phyloP scores from a whole-genome alignment of 257 asterid genomes.

The Rauvolfia tetraphylla region DNA sequence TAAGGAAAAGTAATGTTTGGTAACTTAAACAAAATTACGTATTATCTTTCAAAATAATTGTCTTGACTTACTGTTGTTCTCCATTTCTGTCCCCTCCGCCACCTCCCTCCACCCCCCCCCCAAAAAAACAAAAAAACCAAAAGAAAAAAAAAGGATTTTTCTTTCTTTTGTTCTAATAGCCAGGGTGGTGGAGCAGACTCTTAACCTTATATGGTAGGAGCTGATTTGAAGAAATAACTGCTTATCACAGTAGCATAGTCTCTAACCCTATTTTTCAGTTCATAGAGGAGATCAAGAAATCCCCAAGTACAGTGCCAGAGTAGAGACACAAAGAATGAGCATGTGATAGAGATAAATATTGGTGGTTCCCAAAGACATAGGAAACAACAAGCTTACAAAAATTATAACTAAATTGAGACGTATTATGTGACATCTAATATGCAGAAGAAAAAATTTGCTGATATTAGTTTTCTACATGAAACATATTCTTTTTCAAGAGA shows the following conservation, averaged over 20 bases:
- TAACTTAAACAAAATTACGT: neutral
- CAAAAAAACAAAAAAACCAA: no score
- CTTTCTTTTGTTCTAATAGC: neutral
- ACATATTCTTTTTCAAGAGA: neutral
- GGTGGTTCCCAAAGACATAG: neutral
- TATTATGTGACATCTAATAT: neutral
- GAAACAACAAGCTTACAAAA: neutral
- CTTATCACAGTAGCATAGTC: conserved; percentile 3
- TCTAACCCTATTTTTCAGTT: neutral
- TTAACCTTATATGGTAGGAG: neutral
- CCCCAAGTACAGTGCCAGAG: neutral
- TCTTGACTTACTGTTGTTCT: neutral
- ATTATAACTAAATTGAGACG: neutral
- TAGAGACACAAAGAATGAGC: neutral
- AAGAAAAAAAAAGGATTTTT: neutral
- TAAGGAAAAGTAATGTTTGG: neutral
- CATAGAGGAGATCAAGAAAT: neutral
- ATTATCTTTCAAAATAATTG: neutral
- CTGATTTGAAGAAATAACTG: neutral
- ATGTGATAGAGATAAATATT: neutral
- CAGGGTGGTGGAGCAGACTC: neutral
- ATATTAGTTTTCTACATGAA: neutral
- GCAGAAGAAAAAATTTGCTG: neutral
- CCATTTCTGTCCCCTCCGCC: neutral
- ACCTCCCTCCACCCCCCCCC: neutral